phyloP scores from a whole-genome alignment of 768 basidiomycete species.

The Paxillus involutus region DNA sequence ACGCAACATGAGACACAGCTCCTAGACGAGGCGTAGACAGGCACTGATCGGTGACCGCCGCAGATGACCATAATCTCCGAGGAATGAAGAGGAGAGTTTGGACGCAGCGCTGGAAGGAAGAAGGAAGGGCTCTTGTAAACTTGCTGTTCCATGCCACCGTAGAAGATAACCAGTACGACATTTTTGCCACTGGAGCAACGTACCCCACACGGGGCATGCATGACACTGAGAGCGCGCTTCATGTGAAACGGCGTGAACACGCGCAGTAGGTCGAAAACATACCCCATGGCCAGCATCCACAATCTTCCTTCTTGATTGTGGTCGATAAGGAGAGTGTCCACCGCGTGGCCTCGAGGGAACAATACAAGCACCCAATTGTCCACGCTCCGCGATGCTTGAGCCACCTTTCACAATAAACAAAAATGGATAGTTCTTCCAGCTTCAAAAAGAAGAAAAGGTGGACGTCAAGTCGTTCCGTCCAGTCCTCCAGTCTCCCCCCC shows the following conservation, averaged over 20 bases:
- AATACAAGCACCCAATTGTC: slow-evolving; percentile 18
- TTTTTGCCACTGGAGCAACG: slow-evolving; percentile 3
- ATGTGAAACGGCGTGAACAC: slow-evolving; percentile 23
- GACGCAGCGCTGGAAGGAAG: slow-evolving; percentile 9
- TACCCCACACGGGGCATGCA: slow-evolving; percentile 12
- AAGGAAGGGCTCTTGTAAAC: slow-evolving; percentile 13
- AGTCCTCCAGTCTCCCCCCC: slow-evolving; percentile 3
- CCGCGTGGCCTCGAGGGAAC: slow-evolving; percentile 15
- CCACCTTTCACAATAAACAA: slow-evolving; percentile 35
- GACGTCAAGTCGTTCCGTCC: slow-evolving; percentile 1
- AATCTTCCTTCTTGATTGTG: slow-evolving; percentile 15
- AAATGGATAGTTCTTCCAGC: slow-evolving; percentile 13
- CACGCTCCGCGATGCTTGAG: slow-evolving; percentile 16
- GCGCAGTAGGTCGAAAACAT: slow-evolving; percentile 15
- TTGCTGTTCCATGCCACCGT: slow-evolving; percentile 4
- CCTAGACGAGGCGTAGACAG: slow-evolving; percentile 2
- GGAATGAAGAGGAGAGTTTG: slow-evolving; percentile 20
- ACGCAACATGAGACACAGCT: slow-evolving; percentile 1
- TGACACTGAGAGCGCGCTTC: slow-evolving; percentile 12
- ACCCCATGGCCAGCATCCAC: slow-evolving; percentile 8
- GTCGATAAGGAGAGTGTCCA: slow-evolving; percentile 17
- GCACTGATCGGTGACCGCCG: slow-evolving; percentile 8
- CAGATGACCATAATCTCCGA: slow-evolving; percentile 26
- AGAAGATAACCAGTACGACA: slow-evolving; percentile 4
- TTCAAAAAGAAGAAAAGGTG: slow-evolving; percentile 21